These are phyloP conservation scores for Penicillium janthinellum DNA, from an alignment of 2,329 filamentous ascomycete genomes.

Conservation along the genomic window DNA sequence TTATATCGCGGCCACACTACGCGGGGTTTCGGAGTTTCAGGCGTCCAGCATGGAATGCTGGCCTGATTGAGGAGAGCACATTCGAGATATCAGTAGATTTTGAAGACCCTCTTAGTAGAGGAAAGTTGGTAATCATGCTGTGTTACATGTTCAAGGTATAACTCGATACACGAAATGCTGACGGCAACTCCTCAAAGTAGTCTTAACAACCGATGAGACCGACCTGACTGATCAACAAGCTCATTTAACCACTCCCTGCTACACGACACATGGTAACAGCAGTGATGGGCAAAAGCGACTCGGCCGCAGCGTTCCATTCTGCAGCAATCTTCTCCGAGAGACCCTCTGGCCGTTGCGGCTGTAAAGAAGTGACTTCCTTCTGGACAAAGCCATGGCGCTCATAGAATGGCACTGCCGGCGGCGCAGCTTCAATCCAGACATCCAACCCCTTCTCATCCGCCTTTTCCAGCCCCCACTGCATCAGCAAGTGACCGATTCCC, in stretches of 20 bases:
- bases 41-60: neutral
- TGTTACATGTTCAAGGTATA: neutral
- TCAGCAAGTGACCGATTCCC: conserved; percentile 4
- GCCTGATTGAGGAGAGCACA: neutral
- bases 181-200: neutral
- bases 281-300: neutral
- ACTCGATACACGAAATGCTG: neutral
- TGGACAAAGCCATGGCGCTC: conserved; percentile 4
- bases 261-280: neutral
- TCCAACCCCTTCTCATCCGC: conserved; percentile 4
- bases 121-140: too few relatives aligned
- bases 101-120: too few relatives aligned
- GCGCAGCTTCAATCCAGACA: conserved; percentile 11
- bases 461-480: conserved; percentile 5
- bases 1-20: neutral
- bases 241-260: neutral
- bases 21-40: neutral
- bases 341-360: neutral
- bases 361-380: neutral
- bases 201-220: too few relatives aligned
- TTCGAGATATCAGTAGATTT: too few relatives aligned
- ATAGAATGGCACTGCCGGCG: conserved; percentile 8
- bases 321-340: neutral
- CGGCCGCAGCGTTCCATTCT: neutral
- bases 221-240: neutral